phyloP scores from a whole-genome alignment of 257 asterid genomes.

The Linaria vulgaris region DNA sequence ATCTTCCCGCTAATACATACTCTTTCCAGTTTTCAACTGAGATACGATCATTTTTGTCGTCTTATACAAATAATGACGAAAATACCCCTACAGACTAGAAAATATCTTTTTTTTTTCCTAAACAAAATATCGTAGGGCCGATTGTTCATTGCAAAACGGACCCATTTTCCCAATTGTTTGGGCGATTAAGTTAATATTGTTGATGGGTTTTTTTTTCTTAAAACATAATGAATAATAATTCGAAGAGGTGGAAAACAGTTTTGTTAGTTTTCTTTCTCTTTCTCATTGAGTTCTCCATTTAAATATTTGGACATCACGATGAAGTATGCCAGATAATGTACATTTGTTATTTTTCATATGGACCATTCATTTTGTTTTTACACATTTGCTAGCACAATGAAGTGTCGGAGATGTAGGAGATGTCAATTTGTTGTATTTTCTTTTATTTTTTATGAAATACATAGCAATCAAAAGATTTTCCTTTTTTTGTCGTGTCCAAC shows the following conservation, averaged over 20 bases:
- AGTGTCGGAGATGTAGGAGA: too few relatives aligned
- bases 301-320: background rate
- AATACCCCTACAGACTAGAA: constrained; percentile 18
- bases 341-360: background rate
- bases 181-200: constrained; percentile 6
- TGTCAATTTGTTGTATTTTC: too few relatives aligned
- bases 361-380: background rate
- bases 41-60: constrained; percentile 30
- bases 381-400: too few relatives aligned
- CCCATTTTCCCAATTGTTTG: constrained; percentile 13
- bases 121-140: constrained; percentile 20
- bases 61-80: background rate
- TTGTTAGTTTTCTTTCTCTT: background rate
- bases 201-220: background rate
- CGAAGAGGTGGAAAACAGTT: background rate
- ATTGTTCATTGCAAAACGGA: constrained; percentile 27
- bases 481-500: too few relatives aligned
- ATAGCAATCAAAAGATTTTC: too few relatives aligned
- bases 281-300: background rate
- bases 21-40: constrained; percentile 24
- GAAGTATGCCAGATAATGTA: background rate
- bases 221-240: background rate
- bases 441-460: too few relatives aligned
- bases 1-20: constrained; percentile 60
- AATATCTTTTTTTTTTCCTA: constrained; percentile 29